phyloP scores from a whole-genome alignment of 1,139 yeast genomes.

The Protomyces pachydermus region DNA sequence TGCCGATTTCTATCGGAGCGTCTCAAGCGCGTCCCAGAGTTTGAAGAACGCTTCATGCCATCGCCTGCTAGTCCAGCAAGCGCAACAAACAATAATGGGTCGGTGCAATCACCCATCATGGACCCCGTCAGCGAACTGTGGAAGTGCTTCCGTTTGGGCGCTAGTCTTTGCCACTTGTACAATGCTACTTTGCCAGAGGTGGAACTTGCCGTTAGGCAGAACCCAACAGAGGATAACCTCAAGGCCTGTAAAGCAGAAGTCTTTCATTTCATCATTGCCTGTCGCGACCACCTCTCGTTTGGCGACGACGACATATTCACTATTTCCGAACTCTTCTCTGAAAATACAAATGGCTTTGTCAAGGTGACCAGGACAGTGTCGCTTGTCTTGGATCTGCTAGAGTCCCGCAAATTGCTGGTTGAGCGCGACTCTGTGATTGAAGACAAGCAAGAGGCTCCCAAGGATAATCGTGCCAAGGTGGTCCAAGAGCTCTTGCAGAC shows the following conservation, averaged over 20 bases:
- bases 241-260: conserved; percentile 84
- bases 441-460: conserved; percentile 41
- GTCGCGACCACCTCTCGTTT: conserved; percentile 68
- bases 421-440: conserved; percentile 47
- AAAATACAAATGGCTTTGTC: conserved; percentile 69
- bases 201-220: conserved; percentile 42
- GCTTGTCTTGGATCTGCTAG: conserved; percentile 33
- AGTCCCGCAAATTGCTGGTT: conserved; percentile 43
- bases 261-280: conserved; percentile 83
- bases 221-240: conserved; percentile 42
- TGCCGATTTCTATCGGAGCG: conserved; percentile 15
- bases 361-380: conserved; percentile 39
- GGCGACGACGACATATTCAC: conserved; percentile 83
- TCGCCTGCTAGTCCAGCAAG: neutral
- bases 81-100: neutral
- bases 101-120: conserved; percentile 36
- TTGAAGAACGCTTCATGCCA: conserved; percentile 10
- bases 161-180: conserved; percentile 81
- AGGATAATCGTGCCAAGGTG: conserved; percentile 59
- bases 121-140: conserved; percentile 93
- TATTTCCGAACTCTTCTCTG: conserved; percentile 81
- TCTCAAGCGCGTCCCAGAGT: conserved; percentile 12
- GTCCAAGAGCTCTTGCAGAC: conserved; percentile 80
- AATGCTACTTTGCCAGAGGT: conserved; percentile 49
- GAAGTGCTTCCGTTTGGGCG: conserved; percentile 85